A percentile compares a stretch with the other conserved stretches of the same genome.
phyloP scores from a whole-genome alignment of 352 stramenopile genomes.

The Pythium aphanidermatum region DNA sequence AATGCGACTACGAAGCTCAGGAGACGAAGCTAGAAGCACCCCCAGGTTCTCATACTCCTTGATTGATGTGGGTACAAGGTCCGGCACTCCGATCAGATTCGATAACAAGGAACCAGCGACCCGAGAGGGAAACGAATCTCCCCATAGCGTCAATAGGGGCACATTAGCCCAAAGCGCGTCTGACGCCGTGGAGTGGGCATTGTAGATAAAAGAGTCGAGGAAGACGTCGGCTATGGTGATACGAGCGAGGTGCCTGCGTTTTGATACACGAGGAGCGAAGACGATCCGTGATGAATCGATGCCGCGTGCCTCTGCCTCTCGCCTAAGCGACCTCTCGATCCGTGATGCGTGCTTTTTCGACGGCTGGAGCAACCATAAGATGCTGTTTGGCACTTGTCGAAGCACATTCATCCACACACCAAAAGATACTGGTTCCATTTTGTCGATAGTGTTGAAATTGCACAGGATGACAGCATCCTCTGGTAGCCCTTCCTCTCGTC shows the following conservation, averaged over 20 bases:
- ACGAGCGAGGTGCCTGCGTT: constrained; percentile 73
- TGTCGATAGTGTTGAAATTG: constrained; percentile 94
- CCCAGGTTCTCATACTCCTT: constrained; percentile 71
- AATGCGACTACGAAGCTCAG: constrained; percentile 16
- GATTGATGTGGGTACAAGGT: constrained; percentile 40
- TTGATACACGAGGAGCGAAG: constrained; percentile 59
- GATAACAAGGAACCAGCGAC: constrained; percentile 56
- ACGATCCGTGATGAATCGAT: constrained; percentile 55
- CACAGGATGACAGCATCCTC: constrained; percentile 56
- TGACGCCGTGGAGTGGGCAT: constrained; percentile 92
- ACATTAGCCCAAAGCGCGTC: constrained; percentile 88
- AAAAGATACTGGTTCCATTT: constrained; percentile 90
- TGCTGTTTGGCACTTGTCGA: constrained; percentile 62
- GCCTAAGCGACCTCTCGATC: constrained; percentile 36
- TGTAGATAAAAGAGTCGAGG: constrained; percentile 94
- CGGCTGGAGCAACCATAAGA: constrained; percentile 84
- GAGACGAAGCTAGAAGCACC: constrained; percentile 34
- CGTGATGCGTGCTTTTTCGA: constrained; percentile 11
- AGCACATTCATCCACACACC: constrained; percentile 86
- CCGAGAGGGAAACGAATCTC: constrained; percentile 62
- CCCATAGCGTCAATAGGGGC: constrained; percentile 86
- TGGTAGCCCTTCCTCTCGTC: constrained; percentile 20
- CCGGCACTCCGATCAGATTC: constrained; percentile 24
- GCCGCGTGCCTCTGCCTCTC: constrained; percentile 58
- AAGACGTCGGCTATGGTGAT: constrained; percentile 87